Evolutionary conservation across 495 filamentous ascomycete species (phyloP), one percentile per base, ranked within the genome.

Genomic region (Amniculicola lignicola): DNA sequence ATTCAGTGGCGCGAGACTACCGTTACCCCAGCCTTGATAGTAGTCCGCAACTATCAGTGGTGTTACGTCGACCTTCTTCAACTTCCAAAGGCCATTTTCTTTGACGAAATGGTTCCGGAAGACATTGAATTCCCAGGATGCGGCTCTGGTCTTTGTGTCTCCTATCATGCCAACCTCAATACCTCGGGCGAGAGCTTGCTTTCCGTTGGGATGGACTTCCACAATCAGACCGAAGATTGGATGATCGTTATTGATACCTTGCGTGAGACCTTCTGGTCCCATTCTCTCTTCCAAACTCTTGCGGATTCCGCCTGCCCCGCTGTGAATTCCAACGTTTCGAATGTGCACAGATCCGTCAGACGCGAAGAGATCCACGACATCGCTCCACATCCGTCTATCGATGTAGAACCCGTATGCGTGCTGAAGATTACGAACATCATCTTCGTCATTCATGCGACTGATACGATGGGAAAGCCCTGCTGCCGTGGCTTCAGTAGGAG

Each of bases 71-170:
- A 60, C 23, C 21, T 21, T 4, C 2, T 22, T 35, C 5, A 54
- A 6, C 23, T 54, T 60, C 57, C 57, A 60, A 2, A 47, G 5
- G 0, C 57, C 57, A 11, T 54, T 16, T 18, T 54, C 57, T 37
- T 60, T 60, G 1, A 41, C 16, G 27, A 54, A 60, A 3, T 49
- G 7, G 43, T 54, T 54, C 7, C 50, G 42, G 15, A 60, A 54
- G 15, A 60, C 50, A 21, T 44, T 54, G 50, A 60, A 60, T 23
- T 60, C 50, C 57, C 57, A 60, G 2, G 49, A 54, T 9, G 57
- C 57, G 1, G 31, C 18, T 4, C 38, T n/a, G 10, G 15, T 60
- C 19, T 47, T 60, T 23, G 57, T 50, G 31, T 60, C 36, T 19
- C 57, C 57, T 9, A 60, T 14, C 57, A 60, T 60, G 18, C 10